Conservation (phyloP, 2,329 filamentous ascomycete genomes). For the Xylaria digitata region DNA sequence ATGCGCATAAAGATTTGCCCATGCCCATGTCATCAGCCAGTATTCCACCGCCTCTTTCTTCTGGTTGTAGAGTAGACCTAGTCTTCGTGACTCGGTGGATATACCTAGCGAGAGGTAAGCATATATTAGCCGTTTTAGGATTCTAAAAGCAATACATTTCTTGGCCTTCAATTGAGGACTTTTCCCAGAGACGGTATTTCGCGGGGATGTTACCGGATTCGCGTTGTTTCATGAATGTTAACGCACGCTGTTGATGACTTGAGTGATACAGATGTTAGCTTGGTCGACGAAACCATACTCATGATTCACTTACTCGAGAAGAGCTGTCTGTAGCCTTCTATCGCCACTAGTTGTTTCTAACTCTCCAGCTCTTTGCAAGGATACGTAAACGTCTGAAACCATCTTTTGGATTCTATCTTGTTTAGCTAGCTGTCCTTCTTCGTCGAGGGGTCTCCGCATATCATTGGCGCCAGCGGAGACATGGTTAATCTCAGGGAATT, state of each 20-base stretch:
- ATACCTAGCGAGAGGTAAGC: slow-evolving; percentile 45
- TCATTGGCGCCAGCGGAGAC: slow-evolving; percentile 32
- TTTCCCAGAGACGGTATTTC: slow-evolving; percentile 51
- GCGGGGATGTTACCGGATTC: slow-evolving; percentile 52
- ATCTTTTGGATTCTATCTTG: slow-evolving; percentile 29
- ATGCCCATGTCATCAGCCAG: slow-evolving; percentile 71
- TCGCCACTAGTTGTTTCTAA: slow-evolving; percentile 27
- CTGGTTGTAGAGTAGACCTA: slow-evolving; percentile 44
- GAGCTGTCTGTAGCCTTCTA: slow-evolving; percentile 23
- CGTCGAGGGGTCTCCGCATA: slow-evolving; percentile 30
- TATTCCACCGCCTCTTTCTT: slow-evolving; percentile 59
- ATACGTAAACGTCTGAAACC: slow-evolving; percentile 29
- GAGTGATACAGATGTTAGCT: not conserved
- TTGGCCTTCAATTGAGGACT: slow-evolving; percentile 43
- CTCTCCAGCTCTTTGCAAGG: slow-evolving; percentile 28
- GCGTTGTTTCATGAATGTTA: slow-evolving; percentile 54
- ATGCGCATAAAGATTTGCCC: slow-evolving; percentile 66
- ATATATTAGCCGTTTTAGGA: not conserved
- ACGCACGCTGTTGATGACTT: slow-evolving; percentile 55
- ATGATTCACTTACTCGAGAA: slow-evolving; percentile 25
- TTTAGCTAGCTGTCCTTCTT: slow-evolving; percentile 22
- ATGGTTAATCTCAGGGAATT: slow-evolving; percentile 40
- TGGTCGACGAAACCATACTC: not conserved
- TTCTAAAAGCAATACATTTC: slow-evolving; percentile 40
- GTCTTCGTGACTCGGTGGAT: slow-evolving; percentile 56